phyloP scores from a whole-genome alignment of 2,329 filamentous ascomycete species.

The Alternaria brassicae region DNA sequence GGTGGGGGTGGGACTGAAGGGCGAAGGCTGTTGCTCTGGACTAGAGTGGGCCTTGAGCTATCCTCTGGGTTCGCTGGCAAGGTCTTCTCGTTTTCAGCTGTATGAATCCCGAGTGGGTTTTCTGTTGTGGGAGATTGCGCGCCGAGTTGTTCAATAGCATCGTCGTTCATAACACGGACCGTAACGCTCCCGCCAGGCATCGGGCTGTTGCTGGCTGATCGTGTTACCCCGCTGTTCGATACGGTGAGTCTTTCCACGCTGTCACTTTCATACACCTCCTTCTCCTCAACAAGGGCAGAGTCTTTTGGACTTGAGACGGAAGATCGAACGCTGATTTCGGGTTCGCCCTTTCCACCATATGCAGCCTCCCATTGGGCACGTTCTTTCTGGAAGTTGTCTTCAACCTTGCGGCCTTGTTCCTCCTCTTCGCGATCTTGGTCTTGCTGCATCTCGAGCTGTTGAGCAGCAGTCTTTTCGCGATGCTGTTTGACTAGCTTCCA shows the following conservation, averaged over 20 bases:
- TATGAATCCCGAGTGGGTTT: slow-evolving; percentile 6
- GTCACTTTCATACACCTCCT: slow-evolving; percentile 53
- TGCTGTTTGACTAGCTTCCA: slow-evolving; percentile 77
- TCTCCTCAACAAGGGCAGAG: slow-evolving; percentile 44
- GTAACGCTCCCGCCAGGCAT: slow-evolving; percentile 56
- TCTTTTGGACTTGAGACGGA: slow-evolving; percentile 46
- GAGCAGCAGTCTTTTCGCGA: slow-evolving; percentile 55
- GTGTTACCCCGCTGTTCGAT: slow-evolving; percentile 54
- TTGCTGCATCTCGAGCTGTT: slow-evolving; percentile 62
- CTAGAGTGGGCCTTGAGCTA: slow-evolving; percentile 1
- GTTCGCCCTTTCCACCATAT: slow-evolving; percentile 68
- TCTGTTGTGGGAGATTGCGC: slow-evolving; percentile 36
- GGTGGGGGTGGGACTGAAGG: slow-evolving; percentile 50
- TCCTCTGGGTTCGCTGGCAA: slow-evolving; percentile 13
- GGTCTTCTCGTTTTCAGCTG: slow-evolving; percentile 2
- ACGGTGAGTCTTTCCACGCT: slow-evolving; percentile 65
- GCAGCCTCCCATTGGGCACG: slow-evolving; percentile 76
- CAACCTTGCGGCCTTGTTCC: slow-evolving; percentile 71
- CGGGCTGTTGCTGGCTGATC: slow-evolving; percentile 41
- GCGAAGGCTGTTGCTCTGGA: slow-evolving; percentile 31
- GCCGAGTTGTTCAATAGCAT: slow-evolving; percentile 50
- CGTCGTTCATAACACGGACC: slow-evolving; percentile 62
- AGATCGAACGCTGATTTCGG: slow-evolving; percentile 61
- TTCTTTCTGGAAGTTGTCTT: slow-evolving; percentile 68
- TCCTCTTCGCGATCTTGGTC: slow-evolving; percentile 71